Evolutionary conservation across 139 green algal species (phyloP).

Genomic region (Chlamydomonas eustigma): DNA sequence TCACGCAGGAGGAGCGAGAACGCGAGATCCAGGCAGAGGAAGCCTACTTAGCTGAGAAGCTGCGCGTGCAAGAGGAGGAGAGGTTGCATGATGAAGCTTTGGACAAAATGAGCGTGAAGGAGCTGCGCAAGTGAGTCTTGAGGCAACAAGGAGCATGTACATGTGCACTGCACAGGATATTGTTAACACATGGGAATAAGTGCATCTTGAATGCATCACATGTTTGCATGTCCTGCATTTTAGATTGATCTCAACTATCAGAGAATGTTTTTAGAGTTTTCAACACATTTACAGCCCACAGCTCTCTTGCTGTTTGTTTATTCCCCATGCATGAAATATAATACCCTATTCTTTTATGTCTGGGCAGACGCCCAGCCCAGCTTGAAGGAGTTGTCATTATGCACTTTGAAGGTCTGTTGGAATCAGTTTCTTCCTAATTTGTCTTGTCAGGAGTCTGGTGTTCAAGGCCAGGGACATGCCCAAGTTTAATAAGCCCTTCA

Average conservation of each 20-base stretch:
- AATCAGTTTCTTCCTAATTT: not conserved
- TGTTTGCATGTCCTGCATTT: no score
- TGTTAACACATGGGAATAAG: no score
- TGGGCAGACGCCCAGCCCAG: no score
- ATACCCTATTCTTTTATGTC: no score
- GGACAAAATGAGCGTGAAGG: not conserved
- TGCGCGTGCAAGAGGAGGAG: not conserved
- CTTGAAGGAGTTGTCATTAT: not conserved
- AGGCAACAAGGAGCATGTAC: not conserved
- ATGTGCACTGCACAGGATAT: not conserved
- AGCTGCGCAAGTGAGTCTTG: conserved; percentile 14
- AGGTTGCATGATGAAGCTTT: not conserved
- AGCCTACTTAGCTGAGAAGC: not conserved
- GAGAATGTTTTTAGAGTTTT: no score
- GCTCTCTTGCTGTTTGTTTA: no score
- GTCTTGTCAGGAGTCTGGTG: not conserved
- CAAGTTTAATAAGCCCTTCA: not conserved
- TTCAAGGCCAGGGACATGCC: conserved; percentile 18
- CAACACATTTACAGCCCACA: no score
- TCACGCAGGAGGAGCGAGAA: conserved; percentile 4
- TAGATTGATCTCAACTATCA: no score
- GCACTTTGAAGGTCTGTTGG: not conserved
- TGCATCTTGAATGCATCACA: no score
- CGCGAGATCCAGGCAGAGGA: not conserved
- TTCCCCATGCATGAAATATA: no score